Percentiles rank a stretch among this genome's conserved stretches.
Conservation (phyloP, 2,329 filamentous ascomycete species). For the Fusarium caatingaense region DNA sequence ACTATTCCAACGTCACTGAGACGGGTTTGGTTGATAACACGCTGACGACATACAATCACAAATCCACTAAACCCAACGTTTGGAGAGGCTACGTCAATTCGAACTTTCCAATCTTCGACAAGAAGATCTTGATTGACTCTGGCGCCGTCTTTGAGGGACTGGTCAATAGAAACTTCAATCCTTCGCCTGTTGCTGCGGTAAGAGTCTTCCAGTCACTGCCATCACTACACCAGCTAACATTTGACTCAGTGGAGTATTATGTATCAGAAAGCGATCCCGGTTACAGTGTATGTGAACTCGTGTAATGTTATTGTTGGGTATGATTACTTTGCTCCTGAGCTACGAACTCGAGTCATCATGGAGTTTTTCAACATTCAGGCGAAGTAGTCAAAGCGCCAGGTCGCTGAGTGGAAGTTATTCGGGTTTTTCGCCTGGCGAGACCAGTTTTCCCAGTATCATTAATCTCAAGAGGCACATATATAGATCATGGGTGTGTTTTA, state of each 20-base stretch:
- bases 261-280: slow-evolving; percentile 51
- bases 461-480: too few relatives aligned
- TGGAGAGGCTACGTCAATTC: slow-evolving; percentile 53
- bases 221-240: not conserved
- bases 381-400: not conserved
- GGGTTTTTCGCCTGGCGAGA: not conserved
- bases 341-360: slow-evolving; percentile 47
- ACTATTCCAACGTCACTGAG: slow-evolving; percentile 52
- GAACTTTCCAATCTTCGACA: slow-evolving; percentile 51
- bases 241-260: slow-evolving; percentile 51
- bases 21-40: slow-evolving; percentile 53
- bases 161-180: slow-evolving; percentile 33
- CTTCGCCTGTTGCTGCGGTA: slow-evolving; percentile 43
- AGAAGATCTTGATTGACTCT: slow-evolving; percentile 44
- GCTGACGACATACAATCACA: slow-evolving; percentile 44
- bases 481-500: too few relatives aligned
- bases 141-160: slow-evolving; percentile 45
- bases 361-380: slow-evolving; percentile 48
- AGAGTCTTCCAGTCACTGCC: not conserved
- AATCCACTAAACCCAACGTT: slow-evolving; percentile 30
- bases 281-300: slow-evolving; percentile 51
- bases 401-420: too few relatives aligned
- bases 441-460: not conserved
- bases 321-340: slow-evolving; percentile 49
- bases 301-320: slow-evolving; percentile 52